Base-by-base conservation (phyloP, 305 asterid species). In the Fraxinus paxiana region DNA sequence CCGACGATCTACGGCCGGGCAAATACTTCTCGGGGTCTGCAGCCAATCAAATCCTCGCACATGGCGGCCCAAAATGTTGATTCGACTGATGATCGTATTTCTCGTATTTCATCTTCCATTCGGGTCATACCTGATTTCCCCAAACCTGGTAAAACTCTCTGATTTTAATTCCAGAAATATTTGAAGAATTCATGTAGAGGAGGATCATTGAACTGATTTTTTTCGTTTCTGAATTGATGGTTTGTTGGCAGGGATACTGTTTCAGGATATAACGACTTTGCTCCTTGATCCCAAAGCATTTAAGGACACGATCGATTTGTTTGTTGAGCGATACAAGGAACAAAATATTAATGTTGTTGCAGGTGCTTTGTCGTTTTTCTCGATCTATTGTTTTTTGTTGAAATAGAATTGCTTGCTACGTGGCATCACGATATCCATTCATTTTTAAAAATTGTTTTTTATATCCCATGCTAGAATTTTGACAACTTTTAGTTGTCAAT, bases 61-160 rank as follows among this genome's bases (percentile, higher is more conserved):
- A 90, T 91, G 95, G 90, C 93, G 4, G 28, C 90, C 34, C 61
- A 85, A 7, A 81, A 77, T 69, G 86, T 81, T 31, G 87, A 75
- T 65, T 72, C 33, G 65, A 33, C 28, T 4, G 96, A 92, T 51
- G 91, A 84, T 4, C 97, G 97, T 33, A 87, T 93, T 88, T 35
- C 89, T 6, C 89, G 90, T 81, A 95, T 95, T 87, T 85, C 97
- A 15, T 87, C 96, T 70, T 70, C 90, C 85, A 95, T 95, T 46
- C 89, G 97, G 63, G 94, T 93, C 90, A 95, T 93, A 72, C 97
- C 95, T 61, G 94, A 95, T 84, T 95, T 95, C 74, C 98, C 98
- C 4, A 93, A 95, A 80, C 96, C 98, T 15, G 98, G 95, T 92
- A 76, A 83, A 9, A 0, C 35, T 41, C 35, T 72, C 34, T 75